A percentile compares a stretch with the other conserved stretches of the same genome.
phyloP scores from a whole-genome alignment of 164 flowering plant species.

The Tinospora cordifolia region DNA sequence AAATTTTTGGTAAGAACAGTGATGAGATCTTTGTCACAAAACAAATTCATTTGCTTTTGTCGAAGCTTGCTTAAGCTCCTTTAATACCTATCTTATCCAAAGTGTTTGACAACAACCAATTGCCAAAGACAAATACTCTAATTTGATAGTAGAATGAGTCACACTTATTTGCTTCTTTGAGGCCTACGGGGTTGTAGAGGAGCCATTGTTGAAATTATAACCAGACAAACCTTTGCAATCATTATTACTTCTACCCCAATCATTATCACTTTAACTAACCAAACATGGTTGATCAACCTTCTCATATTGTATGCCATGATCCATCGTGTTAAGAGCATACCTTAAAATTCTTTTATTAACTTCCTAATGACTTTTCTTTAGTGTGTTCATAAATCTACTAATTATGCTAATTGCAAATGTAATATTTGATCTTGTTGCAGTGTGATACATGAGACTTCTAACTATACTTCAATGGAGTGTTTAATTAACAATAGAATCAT shows the following conservation, averaged over 20 bases:
- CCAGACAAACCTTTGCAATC: background rate
- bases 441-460: background rate
- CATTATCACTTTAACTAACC: background rate
- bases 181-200: background rate
- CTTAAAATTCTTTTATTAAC: too few relatives aligned
- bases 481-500: too few relatives aligned
- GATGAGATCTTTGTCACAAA: constrained; percentile 1
- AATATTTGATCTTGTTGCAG: background rate
- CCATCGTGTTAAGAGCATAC: too few relatives aligned
- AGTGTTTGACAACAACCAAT: background rate
- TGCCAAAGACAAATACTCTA: background rate
- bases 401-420: background rate
- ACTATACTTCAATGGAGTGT: background rate
- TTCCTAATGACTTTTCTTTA: background rate
- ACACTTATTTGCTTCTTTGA: constrained; percentile 2
- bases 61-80: too few relatives aligned
- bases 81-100: background rate
- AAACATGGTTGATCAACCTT: too few relatives aligned
- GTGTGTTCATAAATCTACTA: background rate
- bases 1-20: background rate
- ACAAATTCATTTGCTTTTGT: background rate
- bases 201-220: constrained; percentile 1
- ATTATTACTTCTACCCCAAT: background rate
- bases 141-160: background rate
- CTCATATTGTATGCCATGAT: too few relatives aligned